phyloP scores from a whole-genome alignment of 108 stramenopile species.

The Pseudonitzschia delicatissima region DNA sequence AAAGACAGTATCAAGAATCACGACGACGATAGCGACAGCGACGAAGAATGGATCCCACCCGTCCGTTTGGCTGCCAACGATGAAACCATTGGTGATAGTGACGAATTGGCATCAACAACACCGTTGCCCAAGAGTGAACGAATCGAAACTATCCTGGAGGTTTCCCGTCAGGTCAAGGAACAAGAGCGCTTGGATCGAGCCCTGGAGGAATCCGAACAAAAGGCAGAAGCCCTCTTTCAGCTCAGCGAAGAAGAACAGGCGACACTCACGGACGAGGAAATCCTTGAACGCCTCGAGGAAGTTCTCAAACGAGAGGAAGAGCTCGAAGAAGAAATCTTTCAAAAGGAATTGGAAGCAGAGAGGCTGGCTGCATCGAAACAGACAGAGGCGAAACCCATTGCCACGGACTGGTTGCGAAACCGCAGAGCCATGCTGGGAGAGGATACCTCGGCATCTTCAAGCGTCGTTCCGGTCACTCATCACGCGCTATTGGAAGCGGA shows the following conservation, averaged over 20 bases:
- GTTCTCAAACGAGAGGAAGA: slow-evolving; percentile 22
- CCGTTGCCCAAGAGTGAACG: not conserved
- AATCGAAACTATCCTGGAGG: not conserved
- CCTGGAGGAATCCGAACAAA: not conserved
- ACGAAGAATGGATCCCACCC: slow-evolving; percentile 62
- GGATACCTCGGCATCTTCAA: slow-evolving; percentile 19
- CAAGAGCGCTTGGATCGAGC: slow-evolving; percentile 12
- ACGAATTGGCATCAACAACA: slow-evolving; percentile 10
- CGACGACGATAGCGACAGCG: not conserved
- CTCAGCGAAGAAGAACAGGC: slow-evolving; percentile 14
- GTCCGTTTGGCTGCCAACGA: slow-evolving; percentile 34
- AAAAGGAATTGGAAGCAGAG: slow-evolving; percentile 25
- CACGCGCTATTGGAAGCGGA: slow-evolving; percentile 56
- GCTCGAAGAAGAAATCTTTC: slow-evolving; percentile 40
- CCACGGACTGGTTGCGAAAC: slow-evolving; percentile 70
- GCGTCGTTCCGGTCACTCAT: slow-evolving; percentile 49
- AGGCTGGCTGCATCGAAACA: not conserved
- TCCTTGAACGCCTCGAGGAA: slow-evolving; percentile 15
- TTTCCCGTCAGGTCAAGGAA: not conserved
- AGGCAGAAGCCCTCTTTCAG: slow-evolving; percentile 24
- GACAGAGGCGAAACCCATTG: slow-evolving; percentile 8
- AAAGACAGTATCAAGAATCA: not conserved
- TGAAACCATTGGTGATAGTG: slow-evolving; percentile 1
- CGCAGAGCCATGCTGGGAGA: slow-evolving; percentile 43
- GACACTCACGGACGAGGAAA: slow-evolving; percentile 27